These are phyloP conservation scores for Acaromyces ingoldii DNA, from an alignment of 1,284 basidiomycete species.

Conservation along the genomic window DNA sequence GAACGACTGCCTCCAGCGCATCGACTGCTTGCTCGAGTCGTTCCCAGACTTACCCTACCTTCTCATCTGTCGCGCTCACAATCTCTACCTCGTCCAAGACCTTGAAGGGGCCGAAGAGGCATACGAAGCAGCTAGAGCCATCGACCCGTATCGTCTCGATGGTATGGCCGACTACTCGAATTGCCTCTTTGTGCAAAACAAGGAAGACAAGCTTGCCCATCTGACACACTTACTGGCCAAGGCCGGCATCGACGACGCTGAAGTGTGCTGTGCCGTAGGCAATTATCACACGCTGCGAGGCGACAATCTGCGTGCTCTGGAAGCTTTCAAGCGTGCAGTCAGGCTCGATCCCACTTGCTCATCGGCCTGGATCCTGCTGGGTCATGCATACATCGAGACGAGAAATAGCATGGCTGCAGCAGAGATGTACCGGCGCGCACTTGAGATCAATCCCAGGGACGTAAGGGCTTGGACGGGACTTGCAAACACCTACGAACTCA, in stretches of 20 bases:
- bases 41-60: constrained; percentile 83
- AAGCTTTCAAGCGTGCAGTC: constrained; percentile 88
- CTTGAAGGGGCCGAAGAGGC: constrained; percentile 40
- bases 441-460: constrained; percentile 93
- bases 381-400: constrained; percentile 97
- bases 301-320: constrained; percentile 93
- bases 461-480: constrained; percentile 91
- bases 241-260: constrained; percentile 37
- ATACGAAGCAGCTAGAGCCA: constrained; percentile 44
- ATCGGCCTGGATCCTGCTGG: constrained; percentile 98
- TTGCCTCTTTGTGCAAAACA: constrained; percentile 91
- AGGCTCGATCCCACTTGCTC: constrained; percentile 90
- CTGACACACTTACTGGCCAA: constrained; percentile 65
- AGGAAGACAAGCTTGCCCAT: constrained; percentile 77
- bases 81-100: constrained; percentile 24
- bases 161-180: constrained; percentile 96
- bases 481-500: constrained; percentile 91
- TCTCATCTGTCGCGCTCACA: constrained; percentile 55
- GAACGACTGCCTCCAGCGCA: constrained; percentile 29
- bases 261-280: constrained; percentile 92
- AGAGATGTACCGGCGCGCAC: constrained; percentile 90
- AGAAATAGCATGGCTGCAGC: constrained; percentile 99
- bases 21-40: constrained; percentile 61
- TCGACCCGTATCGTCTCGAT: constrained; percentile 86
- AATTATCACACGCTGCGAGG: constrained; percentile 56